phyloP scores from a whole-genome alignment of 2,329 filamentous ascomycete species.

The Pyricularia pennisetigena region DNA sequence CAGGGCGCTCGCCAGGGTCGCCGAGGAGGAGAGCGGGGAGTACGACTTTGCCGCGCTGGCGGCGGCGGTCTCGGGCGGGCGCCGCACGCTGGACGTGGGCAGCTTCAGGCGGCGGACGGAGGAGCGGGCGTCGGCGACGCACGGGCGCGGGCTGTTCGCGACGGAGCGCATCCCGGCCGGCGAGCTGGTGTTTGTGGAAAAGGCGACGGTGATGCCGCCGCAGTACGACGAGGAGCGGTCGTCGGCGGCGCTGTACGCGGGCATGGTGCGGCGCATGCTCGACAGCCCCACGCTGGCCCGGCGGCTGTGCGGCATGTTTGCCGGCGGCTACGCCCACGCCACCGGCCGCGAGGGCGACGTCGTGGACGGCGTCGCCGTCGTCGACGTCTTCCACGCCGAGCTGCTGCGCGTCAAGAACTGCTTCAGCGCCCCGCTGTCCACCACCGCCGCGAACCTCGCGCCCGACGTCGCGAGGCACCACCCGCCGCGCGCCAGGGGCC shows the following conservation, averaged over 20 bases:
- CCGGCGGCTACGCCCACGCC: constrained; percentile 20
- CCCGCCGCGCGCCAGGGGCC: constrained; percentile 14
- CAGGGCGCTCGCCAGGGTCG: constrained; percentile 14
- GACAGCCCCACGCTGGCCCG: constrained; percentile 24
- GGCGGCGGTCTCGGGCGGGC: constrained; percentile 8
- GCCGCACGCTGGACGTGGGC: constrained; percentile 18
- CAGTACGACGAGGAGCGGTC: constrained; percentile 28
- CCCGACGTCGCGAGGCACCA: constrained; percentile 4
- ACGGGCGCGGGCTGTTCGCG: constrained; percentile 33
- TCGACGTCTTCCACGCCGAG: constrained; percentile 29
- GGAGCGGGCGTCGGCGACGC: constrained; percentile 19
- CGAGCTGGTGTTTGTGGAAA: constrained; percentile 31
- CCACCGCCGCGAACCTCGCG: constrained; percentile 16
- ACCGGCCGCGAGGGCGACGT: constrained; percentile 19
- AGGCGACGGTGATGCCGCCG: constrained; percentile 28
- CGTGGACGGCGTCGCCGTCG: constrained; percentile 22
- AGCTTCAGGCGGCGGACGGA: constrained; percentile 23
- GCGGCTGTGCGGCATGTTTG: constrained; percentile 17
- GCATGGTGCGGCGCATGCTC: constrained; percentile 25
- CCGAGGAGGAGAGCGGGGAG: constrained; percentile 16
- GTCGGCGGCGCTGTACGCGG: constrained; percentile 31
- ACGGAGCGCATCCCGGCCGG: constrained; percentile 23
- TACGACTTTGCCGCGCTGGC: constrained; percentile 20
- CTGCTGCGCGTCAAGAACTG: constrained; percentile 30
- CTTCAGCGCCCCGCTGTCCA: constrained; percentile 23